Base-by-base conservation (phyloP, 2,329 filamentous ascomycete species). In the Fusarium proliferatum region DNA sequence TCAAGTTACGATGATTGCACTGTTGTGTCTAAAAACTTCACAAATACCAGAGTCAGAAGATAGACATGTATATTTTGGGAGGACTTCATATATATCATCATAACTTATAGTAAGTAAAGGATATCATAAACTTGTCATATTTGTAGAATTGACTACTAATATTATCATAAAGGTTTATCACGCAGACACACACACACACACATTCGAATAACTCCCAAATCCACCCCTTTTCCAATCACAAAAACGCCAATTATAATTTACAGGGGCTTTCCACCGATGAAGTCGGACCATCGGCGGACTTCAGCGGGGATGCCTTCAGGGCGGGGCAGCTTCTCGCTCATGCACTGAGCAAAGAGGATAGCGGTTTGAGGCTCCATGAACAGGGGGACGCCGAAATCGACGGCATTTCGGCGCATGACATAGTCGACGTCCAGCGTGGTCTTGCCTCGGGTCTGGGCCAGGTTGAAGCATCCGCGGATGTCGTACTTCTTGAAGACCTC, bases 341-440 rank as follows among this genome's bases (percentile, higher is more conserved):
- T 97, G 85, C 96, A 98, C 84, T 94, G 94, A 71, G 96, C 95
- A 80, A 98, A 98, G 78, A 98, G 93, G 74, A 96, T 92, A 69
- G 96, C 96, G 77, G 96, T 99, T 95, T 96, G 96, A 61, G 95
- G 94, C 87, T 98, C 96, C 95, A 98, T 98, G 84, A 99, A 98
- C 64, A 99, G 88, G 55, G 96, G 96, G 38, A 98, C 95, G 77
- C 96, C 96, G 83, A 99, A 99, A 85, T 99, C 96, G 64, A 99
- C 96, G 34, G 96, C 96, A 81, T 99, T 99, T 82, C 96, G 91
- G 80, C 96, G 91, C 96, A 98, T 98, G 64, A 99, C 95, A 80
- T 99, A 99, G 86, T 99, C 95, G 80, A 97, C 94, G 81, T 99
- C 96, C 70, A 93, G 86, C 69, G 94, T 87, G 42, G 93, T 96